Conservation (phyloP, 2,329 filamentous ascomycete species). For the Zelopaecilomyces penicillatus region DNA sequence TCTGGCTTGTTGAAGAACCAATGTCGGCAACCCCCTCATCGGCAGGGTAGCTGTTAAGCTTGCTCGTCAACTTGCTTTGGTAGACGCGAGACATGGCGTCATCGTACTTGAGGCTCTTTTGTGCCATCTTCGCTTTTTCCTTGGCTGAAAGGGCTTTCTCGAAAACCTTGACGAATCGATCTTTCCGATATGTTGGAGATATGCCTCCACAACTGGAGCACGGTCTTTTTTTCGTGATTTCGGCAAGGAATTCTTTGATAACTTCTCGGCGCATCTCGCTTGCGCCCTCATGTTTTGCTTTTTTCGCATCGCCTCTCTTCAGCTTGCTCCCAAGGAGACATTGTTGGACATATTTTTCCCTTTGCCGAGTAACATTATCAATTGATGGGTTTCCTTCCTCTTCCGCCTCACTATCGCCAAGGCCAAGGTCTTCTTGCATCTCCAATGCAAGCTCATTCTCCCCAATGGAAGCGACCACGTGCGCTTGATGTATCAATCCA, state of each 20-base stretch:
- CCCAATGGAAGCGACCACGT: slow-evolving; percentile 45
- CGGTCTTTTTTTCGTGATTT: slow-evolving; percentile 59
- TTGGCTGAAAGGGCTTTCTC: slow-evolving; percentile 69
- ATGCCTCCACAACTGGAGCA: slow-evolving; percentile 63
- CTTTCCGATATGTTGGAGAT: slow-evolving; percentile 78
- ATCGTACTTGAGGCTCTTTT: slow-evolving; percentile 54
- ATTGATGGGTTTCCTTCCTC: slow-evolving; percentile 51
- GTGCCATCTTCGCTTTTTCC: slow-evolving; percentile 68
- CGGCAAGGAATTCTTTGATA: slow-evolving; percentile 72
- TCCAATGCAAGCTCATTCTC: slow-evolving; percentile 33
- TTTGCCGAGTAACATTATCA: slow-evolving; percentile 43
- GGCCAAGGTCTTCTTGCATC: slow-evolving; percentile 25
- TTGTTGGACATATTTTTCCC: slow-evolving; percentile 62
- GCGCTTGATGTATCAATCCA: slow-evolving; percentile 66
- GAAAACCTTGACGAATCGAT: slow-evolving; percentile 89
- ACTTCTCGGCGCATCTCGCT: slow-evolving; percentile 66
- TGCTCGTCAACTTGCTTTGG: slow-evolving; percentile 29
- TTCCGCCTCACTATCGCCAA: slow-evolving; percentile 50
- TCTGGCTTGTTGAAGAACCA: slow-evolving; percentile 41
- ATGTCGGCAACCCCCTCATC: slow-evolving; percentile 68
- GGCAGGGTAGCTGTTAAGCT: slow-evolving; percentile 35
- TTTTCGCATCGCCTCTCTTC: slow-evolving; percentile 39
- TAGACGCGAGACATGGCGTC: slow-evolving; percentile 54
- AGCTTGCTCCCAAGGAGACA: slow-evolving; percentile 55
- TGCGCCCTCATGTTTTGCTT: slow-evolving; percentile 75